These are phyloP conservation scores for Aureobasidium sp. DNA, from an alignment of 2,329 filamentous ascomycete species.

Conservation along the genomic window DNA sequence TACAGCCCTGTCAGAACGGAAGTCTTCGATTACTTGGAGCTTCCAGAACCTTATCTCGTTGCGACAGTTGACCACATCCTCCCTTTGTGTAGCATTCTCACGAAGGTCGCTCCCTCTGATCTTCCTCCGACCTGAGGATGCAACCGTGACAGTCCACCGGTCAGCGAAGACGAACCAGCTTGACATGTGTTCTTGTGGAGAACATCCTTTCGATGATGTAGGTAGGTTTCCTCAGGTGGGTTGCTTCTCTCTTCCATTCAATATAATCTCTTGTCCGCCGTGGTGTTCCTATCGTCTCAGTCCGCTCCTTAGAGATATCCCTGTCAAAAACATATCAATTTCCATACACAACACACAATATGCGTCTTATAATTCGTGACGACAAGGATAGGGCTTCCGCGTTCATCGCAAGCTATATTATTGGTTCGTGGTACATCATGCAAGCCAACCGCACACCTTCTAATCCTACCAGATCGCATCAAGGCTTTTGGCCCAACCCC, in stretches of 20 bases:
- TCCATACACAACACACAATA: neutral
- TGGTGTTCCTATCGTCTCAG: neutral
- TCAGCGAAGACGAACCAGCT: neutral
- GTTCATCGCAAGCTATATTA: slow-evolving; percentile 75
- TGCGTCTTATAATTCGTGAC: slow-evolving; percentile 78
- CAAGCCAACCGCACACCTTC: neutral
- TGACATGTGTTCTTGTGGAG: neutral
- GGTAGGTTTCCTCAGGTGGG: neutral
- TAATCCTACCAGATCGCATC: slow-evolving; percentile 55
- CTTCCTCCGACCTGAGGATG: neutral
- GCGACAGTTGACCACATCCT: neutral
- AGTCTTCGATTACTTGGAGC: neutral
- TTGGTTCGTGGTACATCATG: slow-evolving; percentile 41
- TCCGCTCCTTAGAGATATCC: neutral
- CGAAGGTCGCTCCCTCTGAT: neutral
- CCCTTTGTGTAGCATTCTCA: neutral
- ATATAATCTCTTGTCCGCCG: neutral
- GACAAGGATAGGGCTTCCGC: slow-evolving; percentile 58
- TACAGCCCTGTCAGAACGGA: neutral
- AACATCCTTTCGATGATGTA: neutral
- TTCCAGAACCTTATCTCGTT: slow-evolving; percentile 1
- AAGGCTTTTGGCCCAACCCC: slow-evolving; percentile 65
- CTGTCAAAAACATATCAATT: neutral
- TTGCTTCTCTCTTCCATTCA: neutral
- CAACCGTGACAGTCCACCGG: neutral